A percentile compares a stretch with the other conserved stretches of the same genome.
Conservation (phyloP, 1,284 basidiomycete species). For the Tremellales sp. region DNA sequence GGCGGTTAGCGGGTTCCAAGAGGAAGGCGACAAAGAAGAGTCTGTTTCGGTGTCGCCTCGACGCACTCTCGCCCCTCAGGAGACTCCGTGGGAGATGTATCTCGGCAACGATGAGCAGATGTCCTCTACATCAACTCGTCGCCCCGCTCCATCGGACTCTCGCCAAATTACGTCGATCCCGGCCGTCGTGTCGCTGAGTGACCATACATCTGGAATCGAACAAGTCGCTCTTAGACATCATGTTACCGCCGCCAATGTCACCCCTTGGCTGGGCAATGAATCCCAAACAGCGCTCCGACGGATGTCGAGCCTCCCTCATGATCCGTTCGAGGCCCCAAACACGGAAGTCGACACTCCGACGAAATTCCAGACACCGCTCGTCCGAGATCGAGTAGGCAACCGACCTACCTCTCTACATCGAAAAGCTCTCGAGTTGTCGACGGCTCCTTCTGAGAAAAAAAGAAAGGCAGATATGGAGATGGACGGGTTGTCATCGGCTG, state of each 20-base stretch:
- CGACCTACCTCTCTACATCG: slow-evolving; percentile 10
- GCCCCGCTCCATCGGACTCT: too few relatives aligned
- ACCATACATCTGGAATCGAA: not conserved
- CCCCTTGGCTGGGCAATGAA: slow-evolving; percentile 7
- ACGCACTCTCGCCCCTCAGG: too few relatives aligned
- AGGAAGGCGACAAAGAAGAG: too few relatives aligned
- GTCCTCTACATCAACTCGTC: too few relatives aligned
- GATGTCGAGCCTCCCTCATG: too few relatives aligned
- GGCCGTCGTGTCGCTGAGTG: too few relatives aligned
- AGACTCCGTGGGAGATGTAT: too few relatives aligned
- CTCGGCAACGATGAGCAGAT: too few relatives aligned
- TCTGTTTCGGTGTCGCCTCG: too few relatives aligned
- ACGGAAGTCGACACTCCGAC: not conserved
- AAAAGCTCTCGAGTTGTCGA: slow-evolving; percentile 5
- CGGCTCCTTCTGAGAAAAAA: not conserved
- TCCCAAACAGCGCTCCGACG: slow-evolving; percentile 1
- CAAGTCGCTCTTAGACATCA: not conserved
- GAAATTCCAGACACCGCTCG: slow-evolving; percentile 13
- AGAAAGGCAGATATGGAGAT: slow-evolving; percentile 13
- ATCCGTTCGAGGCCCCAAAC: too few relatives aligned
- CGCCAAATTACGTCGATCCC: too few relatives aligned
- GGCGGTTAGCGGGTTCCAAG: too few relatives aligned
- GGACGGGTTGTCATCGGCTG: slow-evolving; percentile 26
- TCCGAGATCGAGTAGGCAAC: slow-evolving; percentile 27
- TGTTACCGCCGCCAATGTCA: not conserved